Conservation (phyloP, 495 filamentous ascomycete species). For the Rhizodiscina lignyota region DNA sequence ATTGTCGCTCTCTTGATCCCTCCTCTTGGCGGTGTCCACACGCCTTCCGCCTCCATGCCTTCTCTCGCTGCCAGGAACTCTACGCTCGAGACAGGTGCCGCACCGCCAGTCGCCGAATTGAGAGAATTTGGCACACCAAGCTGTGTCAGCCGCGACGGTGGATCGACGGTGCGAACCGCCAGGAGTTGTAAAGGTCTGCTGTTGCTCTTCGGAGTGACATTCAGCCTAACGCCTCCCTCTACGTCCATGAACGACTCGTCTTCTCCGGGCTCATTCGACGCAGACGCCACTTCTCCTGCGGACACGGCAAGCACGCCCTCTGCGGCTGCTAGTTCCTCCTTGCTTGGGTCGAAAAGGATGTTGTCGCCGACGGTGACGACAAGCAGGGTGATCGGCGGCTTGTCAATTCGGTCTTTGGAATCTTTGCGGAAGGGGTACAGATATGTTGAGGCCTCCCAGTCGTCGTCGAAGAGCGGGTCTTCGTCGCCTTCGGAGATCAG, state of each 20-base stretch:
- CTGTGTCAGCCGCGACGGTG: constrained; percentile 52
- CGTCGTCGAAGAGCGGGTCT: constrained; percentile 95
- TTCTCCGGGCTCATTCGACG: constrained; percentile 30
- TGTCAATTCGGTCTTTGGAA: constrained; percentile 2
- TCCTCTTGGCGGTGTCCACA: constrained; percentile 64
- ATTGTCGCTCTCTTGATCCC: constrained; percentile 56
- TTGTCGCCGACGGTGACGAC: constrained; percentile 75
- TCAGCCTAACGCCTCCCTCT: too few relatives aligned
- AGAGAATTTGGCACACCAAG: constrained; percentile 51
- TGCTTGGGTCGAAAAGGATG: constrained; percentile 82
- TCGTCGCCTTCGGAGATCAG: constrained; percentile 76
- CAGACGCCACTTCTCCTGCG: constrained; percentile 32
- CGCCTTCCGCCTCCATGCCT: constrained; percentile 44
- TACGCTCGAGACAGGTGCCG: constrained; percentile 21
- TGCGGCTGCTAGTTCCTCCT: constrained; percentile 82
- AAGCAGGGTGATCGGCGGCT: constrained; percentile 75
- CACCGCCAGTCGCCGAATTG: constrained; percentile 40
- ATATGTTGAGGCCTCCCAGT: constrained; percentile 70
- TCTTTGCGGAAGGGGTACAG: constrained; percentile 44
- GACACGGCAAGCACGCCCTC: constrained; percentile 58
- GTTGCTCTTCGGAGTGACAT: constrained; percentile 10
- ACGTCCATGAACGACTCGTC: too few relatives aligned
- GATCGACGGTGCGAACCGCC: constrained; percentile 52
- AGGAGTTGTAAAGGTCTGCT: constrained; percentile 26
- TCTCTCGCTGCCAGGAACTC: constrained; percentile 29